Evolutionary conservation across 352 stramenopile species (phyloP).

Genomic region (Lagenidium giganteum): DNA sequence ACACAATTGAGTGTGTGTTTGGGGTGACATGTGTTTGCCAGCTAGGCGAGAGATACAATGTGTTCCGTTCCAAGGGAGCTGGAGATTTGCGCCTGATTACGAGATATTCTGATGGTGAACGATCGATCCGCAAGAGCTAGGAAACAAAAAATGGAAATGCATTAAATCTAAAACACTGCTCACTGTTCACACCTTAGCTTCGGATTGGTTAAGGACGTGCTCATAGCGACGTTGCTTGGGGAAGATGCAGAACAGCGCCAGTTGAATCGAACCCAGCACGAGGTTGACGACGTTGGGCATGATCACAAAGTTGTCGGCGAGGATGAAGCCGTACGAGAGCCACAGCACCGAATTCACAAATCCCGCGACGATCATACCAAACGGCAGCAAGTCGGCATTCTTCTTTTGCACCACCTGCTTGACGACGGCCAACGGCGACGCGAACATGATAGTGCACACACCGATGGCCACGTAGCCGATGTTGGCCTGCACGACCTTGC

Average conservation of each 20-base stretch:
- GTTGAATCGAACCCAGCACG: slow-evolving; percentile 36
- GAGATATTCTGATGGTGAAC: too few species aligned
- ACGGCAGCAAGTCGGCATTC: slow-evolving; percentile 31
- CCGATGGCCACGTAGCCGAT: slow-evolving; percentile 41
- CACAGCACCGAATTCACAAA: slow-evolving; percentile 44
- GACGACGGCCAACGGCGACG: slow-evolving; percentile 44
- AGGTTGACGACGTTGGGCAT: slow-evolving; percentile 48
- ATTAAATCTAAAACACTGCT: too few species aligned
- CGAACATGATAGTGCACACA: slow-evolving; percentile 50
- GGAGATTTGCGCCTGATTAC: too few species aligned
- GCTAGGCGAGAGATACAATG: too few species aligned
- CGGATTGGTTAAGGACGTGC: too few species aligned
- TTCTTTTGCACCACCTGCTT: slow-evolving; percentile 41
- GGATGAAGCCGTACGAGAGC: slow-evolving; percentile 44
- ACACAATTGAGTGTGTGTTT: too few species aligned
- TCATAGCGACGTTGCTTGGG: too few species aligned
- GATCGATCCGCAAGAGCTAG: too few species aligned
- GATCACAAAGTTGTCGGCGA: slow-evolving; percentile 40
- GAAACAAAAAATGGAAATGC: too few species aligned
- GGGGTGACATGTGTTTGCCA: too few species aligned
- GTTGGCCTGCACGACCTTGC: slow-evolving; percentile 17
- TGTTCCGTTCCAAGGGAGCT: too few species aligned
- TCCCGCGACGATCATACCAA: slow-evolving; percentile 44
- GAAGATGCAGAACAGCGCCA: slow-evolving; percentile 30
- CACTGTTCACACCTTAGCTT: too few species aligned